phyloP scores from a whole-genome alignment of 108 stramenopile species.

The Epipyxis sp. region DNA sequence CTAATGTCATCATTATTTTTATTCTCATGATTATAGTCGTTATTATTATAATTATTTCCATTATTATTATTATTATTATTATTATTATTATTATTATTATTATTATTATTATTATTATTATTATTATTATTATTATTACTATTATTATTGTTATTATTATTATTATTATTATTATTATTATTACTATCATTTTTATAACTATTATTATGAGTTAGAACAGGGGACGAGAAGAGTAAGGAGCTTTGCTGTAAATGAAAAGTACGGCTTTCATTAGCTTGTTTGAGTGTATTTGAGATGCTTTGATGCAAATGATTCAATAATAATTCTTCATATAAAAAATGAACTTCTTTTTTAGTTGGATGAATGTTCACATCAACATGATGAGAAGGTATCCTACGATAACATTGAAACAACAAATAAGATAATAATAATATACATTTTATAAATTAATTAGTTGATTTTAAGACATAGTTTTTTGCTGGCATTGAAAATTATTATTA shows the following conservation, averaged over 20 bases:
- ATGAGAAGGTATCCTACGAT: conserved; percentile 70
- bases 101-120: too few relatives aligned
- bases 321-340: conserved; percentile 79
- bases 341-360: conserved; percentile 93
- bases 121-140: too few relatives aligned
- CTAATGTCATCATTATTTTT: too few relatives aligned
- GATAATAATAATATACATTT: too few relatives aligned
- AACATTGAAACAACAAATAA: too few relatives aligned
- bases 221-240: conserved; percentile 24
- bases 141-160: neutral
- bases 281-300: conserved; percentile 37
- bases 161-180: neutral
- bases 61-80: too few relatives aligned
- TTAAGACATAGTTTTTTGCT: too few relatives aligned
- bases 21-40: too few relatives aligned
- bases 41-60: too few relatives aligned
- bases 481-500: too few relatives aligned
- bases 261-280: conserved; percentile 50
- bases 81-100: too few relatives aligned
- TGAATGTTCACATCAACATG: conserved; percentile 98
- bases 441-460: too few relatives aligned
- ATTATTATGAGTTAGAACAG: neutral
- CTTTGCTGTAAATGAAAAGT: conserved; percentile 59
- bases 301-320: conserved; percentile 36
- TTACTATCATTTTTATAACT: neutral